Evolutionary conservation across 2,329 filamentous ascomycete species (phyloP), one percentile per base, ranked within the genome.

Genomic region (Madurella fahalii): DNA sequence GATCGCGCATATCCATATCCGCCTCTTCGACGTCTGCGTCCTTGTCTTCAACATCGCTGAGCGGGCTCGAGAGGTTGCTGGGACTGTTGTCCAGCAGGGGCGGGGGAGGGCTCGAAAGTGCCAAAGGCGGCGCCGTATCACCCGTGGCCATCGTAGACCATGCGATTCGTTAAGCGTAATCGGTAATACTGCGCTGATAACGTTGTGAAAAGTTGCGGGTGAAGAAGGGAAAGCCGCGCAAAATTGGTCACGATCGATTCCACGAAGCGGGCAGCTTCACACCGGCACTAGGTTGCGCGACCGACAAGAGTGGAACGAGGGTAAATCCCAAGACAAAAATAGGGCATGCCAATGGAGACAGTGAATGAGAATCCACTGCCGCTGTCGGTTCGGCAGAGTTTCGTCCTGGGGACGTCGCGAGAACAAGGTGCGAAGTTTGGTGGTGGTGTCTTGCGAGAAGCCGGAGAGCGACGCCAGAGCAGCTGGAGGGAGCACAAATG

Each of bases 1-100:
- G 50, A 18, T 54, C 62, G 42, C 59, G 63, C 37, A 66, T 69
- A 58, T 74, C 72, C 45, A 77, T 70, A 57, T 74, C 73, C 69
- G 81, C 78, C 57, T 81, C 81, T 50, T 87, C 86, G 59, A 88
- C 84, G 49, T 89, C 86, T 42, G 77, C 80, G 58, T 89, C 85
- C 65, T 83, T 83, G 65, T 95, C 89, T 66, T 92, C 91, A 53
- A 95, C 89, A 65, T 96, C 93, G 74, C 90, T 96, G 64, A 97
- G 79, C 65, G 91, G 94, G 71, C 93, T 97, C 40, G 92, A 96
- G 50, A 88, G 79, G 68, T 84, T 85, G 69, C 87, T 89, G 65
- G 85, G 84, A 63, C 81, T 80, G 59, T 75, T 74, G 64, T 81
- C 80, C 60, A 73, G 72, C 47, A 71, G 66, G 56, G 75, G 70